Evolutionary conservation across 75 land plant genomes (phyloP).

Genomic region (Sequoiadendron giganteum): DNA sequence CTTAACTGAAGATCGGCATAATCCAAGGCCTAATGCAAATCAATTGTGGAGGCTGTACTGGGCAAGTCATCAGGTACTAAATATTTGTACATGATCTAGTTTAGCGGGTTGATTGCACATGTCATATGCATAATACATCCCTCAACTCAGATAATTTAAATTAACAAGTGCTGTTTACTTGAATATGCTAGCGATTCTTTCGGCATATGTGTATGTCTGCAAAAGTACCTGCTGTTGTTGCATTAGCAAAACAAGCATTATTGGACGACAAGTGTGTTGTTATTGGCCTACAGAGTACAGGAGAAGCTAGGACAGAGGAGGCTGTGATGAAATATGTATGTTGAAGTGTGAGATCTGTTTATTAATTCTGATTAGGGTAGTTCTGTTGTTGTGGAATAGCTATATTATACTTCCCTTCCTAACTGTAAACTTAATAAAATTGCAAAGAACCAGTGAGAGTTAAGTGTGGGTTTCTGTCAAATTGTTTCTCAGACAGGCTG

Average conservation of each 20-base stretch:
- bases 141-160: neutral
- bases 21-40: constrained; percentile 51
- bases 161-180: neutral
- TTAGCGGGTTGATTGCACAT: neutral
- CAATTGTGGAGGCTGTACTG: constrained; percentile 89
- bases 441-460: neutral
- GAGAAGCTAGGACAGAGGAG: constrained; percentile 98
- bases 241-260: constrained; percentile 80
- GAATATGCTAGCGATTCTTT: constrained; percentile 75
- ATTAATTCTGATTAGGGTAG: neutral
- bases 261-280: constrained; percentile 87
- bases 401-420: neutral
- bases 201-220: constrained; percentile 98
- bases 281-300: constrained; percentile 96
- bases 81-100: neutral
- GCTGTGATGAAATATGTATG: constrained; percentile 95
- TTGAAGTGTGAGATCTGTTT: neutral
- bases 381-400: neutral
- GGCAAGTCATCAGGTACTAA: constrained; percentile 94
- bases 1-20: constrained; percentile 42
- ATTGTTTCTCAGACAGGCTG: neutral
- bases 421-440: neutral
- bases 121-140: neutral
- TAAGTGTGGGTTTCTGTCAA: neutral
- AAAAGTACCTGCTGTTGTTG: constrained; percentile 88